These are phyloP conservation scores for Colletotrichum horii DNA, from an alignment of 2,329 filamentous ascomycete species.

Conservation along the genomic window DNA sequence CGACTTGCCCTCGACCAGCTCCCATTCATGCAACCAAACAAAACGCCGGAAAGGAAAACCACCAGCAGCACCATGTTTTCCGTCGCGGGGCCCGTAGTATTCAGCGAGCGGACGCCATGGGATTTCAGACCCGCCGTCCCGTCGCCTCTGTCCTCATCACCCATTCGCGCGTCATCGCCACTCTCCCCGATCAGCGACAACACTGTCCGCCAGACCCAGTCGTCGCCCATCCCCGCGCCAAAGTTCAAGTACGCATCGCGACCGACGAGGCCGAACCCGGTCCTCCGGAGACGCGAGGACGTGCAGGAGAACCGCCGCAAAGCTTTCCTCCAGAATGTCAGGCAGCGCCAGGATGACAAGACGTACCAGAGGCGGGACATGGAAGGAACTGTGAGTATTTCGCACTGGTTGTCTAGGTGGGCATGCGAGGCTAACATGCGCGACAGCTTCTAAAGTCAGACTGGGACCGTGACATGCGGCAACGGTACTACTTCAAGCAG, in stretches of 20 bases:
- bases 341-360: conserved; percentile 64
- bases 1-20: background rate
- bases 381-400: conserved; percentile 58
- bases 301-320: conserved; percentile 68
- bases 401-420: background rate
- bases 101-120: conserved; percentile 45
- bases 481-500: conserved; percentile 37
- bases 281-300: conserved; percentile 65
- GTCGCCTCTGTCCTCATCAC: conserved; percentile 65
- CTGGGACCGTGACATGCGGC: conserved; percentile 38
- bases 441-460: conserved; percentile 38
- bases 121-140: conserved; percentile 52
- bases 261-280: conserved; percentile 65
- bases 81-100: conserved; percentile 42
- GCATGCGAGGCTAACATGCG: background rate
- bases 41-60: conserved; percentile 26
- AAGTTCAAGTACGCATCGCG: conserved; percentile 59
- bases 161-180: conserved; percentile 56
- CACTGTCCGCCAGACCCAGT: conserved; percentile 46
- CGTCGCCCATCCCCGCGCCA: conserved; percentile 46
- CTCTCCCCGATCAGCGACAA: conserved; percentile 50
- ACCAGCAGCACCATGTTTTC: conserved; percentile 41
- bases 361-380: conserved; percentile 66
- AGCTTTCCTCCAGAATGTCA: conserved; percentile 72
- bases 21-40: conserved; percentile 37